Evolutionary conservation across 345 rosid species (phyloP), one percentile per base, ranked within the genome.

Genomic region (Ailanthus altissimus): DNA sequence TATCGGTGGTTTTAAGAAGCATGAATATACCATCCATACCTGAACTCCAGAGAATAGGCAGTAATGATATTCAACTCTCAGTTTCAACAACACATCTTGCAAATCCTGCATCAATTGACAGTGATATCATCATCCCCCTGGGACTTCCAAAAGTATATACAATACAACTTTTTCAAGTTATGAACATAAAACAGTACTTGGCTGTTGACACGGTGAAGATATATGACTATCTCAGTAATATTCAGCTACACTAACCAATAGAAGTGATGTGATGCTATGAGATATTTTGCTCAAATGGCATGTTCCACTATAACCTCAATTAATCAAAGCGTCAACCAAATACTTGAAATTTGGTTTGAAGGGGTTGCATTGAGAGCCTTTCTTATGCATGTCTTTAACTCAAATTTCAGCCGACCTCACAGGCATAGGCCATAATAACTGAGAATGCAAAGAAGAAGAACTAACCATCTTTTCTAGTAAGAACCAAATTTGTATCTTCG

Each of bases 1-100:
- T 54, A 9, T 14, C 4, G 3, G 70, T 65, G 21, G 46, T 10
- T 12, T 16, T 4, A 3, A 59, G 23, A 67, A 36, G 4, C 25
- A 45, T 14, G 15, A 2, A 60, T n/a, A 40, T 21, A 36, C 0
- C 21, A 70, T 0, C 23, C 79, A 70, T 50, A 88, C 98, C 97
- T 85, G 91, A 78, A 90, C 87, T 60, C 98, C 98, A 81, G 97
- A 92, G 81, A 93, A 96, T 38, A 85, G 88, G 82, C 94, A 96
- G 72, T 96, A 93, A 49, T 79, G 87, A 85, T 88, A 81, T 75
- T 93, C 93, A 56, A 85, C 97, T 81, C 97, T 87, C 80, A 92
- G 82, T 84, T 88, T 91, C 86, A 81, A 86, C 84, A 93, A 84
- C 56, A 92, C 75, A 62, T 83, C 91, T 78, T 77, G 86, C 88